Percentiles rank a stretch among this genome's conserved stretches.
Conservation (phyloP, 148 eudicot species). For the Heliamphora exappendiculata region DNA sequence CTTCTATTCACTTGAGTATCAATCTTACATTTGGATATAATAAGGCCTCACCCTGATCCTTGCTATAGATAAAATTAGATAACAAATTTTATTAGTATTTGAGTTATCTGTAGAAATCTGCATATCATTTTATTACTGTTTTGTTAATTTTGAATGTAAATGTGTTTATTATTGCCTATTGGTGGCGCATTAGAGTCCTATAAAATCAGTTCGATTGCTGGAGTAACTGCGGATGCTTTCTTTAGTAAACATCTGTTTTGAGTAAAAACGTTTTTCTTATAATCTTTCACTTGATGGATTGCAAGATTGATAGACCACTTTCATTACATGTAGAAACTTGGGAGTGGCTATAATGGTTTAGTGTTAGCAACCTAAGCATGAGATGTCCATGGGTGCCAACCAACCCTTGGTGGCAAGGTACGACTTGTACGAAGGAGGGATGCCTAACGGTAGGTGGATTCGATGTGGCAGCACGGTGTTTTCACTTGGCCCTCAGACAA, state of each 20-base stretch:
- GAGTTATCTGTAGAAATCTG: too few relatives aligned
- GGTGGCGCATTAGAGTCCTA: not conserved
- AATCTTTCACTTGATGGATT: too few relatives aligned
- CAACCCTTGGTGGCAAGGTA: too few relatives aligned
- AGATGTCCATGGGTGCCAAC: too few relatives aligned
- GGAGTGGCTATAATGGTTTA: too few relatives aligned
- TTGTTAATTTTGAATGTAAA: not conserved
- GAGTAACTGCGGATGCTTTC: not conserved
- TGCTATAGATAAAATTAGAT: not conserved
- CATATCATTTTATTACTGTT: not conserved
- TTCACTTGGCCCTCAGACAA: too few relatives aligned
- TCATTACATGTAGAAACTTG: too few relatives aligned
- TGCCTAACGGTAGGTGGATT: too few relatives aligned
- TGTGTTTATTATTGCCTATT: not conserved
- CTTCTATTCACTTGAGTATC: conserved; percentile 1
- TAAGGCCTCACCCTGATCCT: not conserved
- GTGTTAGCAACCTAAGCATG: too few relatives aligned
- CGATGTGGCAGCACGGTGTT: too few relatives aligned
- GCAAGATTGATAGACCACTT: too few relatives aligned
- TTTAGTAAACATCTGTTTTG: not conserved
- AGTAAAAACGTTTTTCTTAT: not conserved
- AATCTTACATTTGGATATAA: not conserved
- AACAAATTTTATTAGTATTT: not conserved
- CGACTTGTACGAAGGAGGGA: too few relatives aligned
- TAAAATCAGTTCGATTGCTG: not conserved